Percentiles rank a stretch among this genome's conserved stretches.
phyloP scores from a whole-genome alignment of 1,284 basidiomycete genomes.

The Moesziomyces globuligerus region DNA sequence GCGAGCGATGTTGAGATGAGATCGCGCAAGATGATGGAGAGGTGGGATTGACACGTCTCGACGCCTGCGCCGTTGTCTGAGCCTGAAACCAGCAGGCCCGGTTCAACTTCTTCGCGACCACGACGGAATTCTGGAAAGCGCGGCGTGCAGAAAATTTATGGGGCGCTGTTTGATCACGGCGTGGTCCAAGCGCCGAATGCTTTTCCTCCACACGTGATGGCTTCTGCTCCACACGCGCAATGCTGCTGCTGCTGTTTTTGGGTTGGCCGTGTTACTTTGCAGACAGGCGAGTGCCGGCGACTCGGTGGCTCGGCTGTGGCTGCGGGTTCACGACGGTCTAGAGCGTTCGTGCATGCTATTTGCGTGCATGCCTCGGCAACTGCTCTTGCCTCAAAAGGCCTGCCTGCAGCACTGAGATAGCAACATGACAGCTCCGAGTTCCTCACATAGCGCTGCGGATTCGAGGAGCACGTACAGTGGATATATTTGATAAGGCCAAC shows the following conservation, averaged over 20 bases:
- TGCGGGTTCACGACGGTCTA: constrained; percentile 6
- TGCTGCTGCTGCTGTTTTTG: constrained; percentile 6
- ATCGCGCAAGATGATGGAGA: background rate
- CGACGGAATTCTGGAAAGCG: constrained; percentile 6
- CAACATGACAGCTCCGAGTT: background rate
- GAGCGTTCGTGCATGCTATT: constrained; percentile 6
- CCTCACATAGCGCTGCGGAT: background rate
- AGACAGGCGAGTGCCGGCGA: background rate
- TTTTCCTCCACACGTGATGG: constrained; percentile 41
- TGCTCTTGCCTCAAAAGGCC: background rate
- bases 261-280: background rate
- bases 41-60: no score
- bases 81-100: background rate
- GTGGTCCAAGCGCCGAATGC: constrained; percentile 11
- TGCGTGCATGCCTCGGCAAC: constrained; percentile 20
- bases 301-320: background rate
- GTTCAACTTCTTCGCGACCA: background rate
- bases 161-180: constrained; percentile 7
- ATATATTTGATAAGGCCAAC: constrained; percentile 10
- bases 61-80: background rate
- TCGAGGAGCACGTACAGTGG: no score
- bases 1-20: no score
- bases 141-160: constrained; percentile 9
- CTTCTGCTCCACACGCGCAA: constrained; percentile 7
- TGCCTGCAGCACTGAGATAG: background rate